Evolutionary conservation across 78 protist species (phyloP), one percentile per base, ranked within the genome.

Genomic region (Anaeramoeba flamelloides): DNA sequence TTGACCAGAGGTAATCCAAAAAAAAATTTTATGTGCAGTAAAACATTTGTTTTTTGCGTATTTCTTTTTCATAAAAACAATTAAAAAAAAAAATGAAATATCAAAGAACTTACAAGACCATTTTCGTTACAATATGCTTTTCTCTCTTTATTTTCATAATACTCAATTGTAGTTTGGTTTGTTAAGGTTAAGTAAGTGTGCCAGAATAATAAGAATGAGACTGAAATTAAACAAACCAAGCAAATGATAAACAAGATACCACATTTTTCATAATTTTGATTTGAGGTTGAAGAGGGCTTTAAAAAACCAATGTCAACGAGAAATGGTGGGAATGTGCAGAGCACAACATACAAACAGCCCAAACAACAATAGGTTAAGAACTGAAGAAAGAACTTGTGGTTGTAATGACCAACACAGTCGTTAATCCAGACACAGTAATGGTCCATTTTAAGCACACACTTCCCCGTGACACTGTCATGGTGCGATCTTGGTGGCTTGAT

Each of bases 341-440:
- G n/a, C n/a, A n/a, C n/a, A n/a, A n/a, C 30, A 64, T 30, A 64
- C 38, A 30, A 36, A 2, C 30, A 1, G 77, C 77, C 1, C 41
- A 75, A 1, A 22, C 30, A 75, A 1, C 41, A 1, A 39, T 82
- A 12, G 30, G 77, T 53, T 4, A 82, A 53, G 36, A 82, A 82
- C 39, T 30, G 22, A 31, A 53, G n/a, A 31, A 82, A 82, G 40
- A 37, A 82, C 84, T 39, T 39, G 30, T 65, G 31, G 36, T 82
- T 82, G 38, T n/a, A 36, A n/a, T n/a, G 40, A 8, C 84, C 84
- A 33, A 82, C 84, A 3, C 84, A 82, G 1, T 17, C 1, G 2
- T 36, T 38, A 17, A 74, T 3, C 79, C 80, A 81, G 1, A 53
- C 64, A 74, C 86, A 82, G 74, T 83, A 82, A 53, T 83, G 86